A percentile compares a stretch with the other conserved stretches of the same genome.
These are phyloP conservation scores for Amesomyces nigricolor DNA, from an alignment of 2,329 filamentous ascomycete genomes.

Conservation along the genomic window DNA sequence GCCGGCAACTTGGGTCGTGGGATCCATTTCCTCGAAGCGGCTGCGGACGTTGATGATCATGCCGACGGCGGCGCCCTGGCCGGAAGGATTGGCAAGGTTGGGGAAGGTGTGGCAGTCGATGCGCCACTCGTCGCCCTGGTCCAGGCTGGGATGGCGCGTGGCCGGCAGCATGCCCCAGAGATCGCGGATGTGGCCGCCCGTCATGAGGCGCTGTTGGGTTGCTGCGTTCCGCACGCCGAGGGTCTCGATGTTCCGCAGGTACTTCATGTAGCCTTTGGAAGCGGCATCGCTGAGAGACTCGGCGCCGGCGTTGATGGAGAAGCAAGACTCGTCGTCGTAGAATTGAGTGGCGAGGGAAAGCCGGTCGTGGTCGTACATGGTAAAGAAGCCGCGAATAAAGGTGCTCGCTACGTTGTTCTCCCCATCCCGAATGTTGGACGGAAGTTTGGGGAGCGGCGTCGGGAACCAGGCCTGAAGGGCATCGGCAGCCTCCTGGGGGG, in stretches of 20 bases:
- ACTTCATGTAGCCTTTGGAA: constrained; percentile 71
- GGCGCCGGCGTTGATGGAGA: constrained; percentile 70
- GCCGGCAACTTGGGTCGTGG: constrained; percentile 48
- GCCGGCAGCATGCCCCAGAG: constrained; percentile 65
- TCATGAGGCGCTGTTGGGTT: constrained; percentile 60
- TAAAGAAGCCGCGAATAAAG: constrained; percentile 70
- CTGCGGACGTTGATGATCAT: constrained; percentile 75
- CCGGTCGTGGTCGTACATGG: constrained; percentile 67
- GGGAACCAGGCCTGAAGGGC: constrained; percentile 43
- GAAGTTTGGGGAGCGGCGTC: constrained; percentile 55
- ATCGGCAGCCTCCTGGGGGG: constrained; percentile 60
- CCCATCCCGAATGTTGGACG: constrained; percentile 68
- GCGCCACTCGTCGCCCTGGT: constrained; percentile 66
- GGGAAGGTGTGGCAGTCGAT: constrained; percentile 75
- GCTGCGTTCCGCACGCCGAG: constrained; percentile 53
- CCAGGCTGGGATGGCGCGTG: constrained; percentile 69
- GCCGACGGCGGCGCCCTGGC: constrained; percentile 59
- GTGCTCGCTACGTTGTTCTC: constrained; percentile 62
- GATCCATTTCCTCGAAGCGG: constrained; percentile 72
- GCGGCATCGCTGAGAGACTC: constrained; percentile 46
- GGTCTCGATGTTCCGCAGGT: constrained; percentile 71
- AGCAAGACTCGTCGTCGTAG: constrained; percentile 71
- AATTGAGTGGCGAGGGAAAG: constrained; percentile 55
- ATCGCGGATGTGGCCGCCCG: constrained; percentile 60
- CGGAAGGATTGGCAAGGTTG: constrained; percentile 63